These are phyloP conservation scores for Hypoxylon sp. DNA, from an alignment of 2,329 filamentous ascomycete species.

Conservation along the genomic window DNA sequence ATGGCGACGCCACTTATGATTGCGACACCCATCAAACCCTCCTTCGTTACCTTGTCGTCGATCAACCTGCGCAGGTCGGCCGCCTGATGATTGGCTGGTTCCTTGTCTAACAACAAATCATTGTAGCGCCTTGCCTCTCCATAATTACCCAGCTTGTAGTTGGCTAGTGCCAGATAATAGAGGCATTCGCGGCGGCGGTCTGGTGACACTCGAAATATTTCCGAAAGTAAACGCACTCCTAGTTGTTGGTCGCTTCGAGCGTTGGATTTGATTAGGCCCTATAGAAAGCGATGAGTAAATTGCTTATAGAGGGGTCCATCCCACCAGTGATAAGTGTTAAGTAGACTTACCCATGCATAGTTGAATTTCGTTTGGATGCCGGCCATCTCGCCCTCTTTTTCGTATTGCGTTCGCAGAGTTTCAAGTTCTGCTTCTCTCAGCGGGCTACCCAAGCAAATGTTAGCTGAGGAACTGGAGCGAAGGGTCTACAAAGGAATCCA, in stretches of 20 bases:
- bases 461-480: slow-evolving; percentile 22
- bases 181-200: slow-evolving; percentile 97
- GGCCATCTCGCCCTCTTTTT: slow-evolving; percentile 97
- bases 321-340: neutral
- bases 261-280: slow-evolving; percentile 96
- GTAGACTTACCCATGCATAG: slow-evolving; percentile 87
- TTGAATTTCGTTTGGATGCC: slow-evolving; percentile 99
- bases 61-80: slow-evolving; percentile 87
- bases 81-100: slow-evolving; percentile 92
- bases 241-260: slow-evolving; percentile 89
- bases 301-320: neutral
- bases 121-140: slow-evolving; percentile 95
- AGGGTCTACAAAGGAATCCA: slow-evolving; percentile 47
- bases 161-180: slow-evolving; percentile 96
- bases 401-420: slow-evolving; percentile 92
- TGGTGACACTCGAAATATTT: slow-evolving; percentile 94
- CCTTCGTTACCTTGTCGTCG: slow-evolving; percentile 95
- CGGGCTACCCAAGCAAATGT: slow-evolving; percentile 67
- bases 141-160: slow-evolving; percentile 99
- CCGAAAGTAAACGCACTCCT: slow-evolving; percentile 91
- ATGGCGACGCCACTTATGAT: slow-evolving; percentile 95
- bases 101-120: slow-evolving; percentile 89
- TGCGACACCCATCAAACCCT: slow-evolving; percentile 92
- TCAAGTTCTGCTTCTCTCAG: slow-evolving; percentile 92
- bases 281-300: slow-evolving; percentile 18